These are phyloP conservation scores for Citrus maxima DNA, from an alignment of 345 rosid species.

Conservation along the genomic window DNA sequence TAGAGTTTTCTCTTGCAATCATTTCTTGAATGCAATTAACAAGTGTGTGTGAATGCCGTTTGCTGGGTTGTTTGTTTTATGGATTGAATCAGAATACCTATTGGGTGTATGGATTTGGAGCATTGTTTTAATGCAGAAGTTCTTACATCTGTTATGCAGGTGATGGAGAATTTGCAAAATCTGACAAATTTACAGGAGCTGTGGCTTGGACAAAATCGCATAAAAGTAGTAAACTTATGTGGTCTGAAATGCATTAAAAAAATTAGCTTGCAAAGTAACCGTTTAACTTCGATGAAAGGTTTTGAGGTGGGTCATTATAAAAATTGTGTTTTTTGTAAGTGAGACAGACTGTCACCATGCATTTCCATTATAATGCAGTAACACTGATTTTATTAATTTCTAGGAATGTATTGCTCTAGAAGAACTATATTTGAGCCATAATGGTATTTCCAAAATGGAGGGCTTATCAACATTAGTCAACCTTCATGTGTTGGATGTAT, in stretches of 20 bases:
- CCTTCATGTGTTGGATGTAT: conserved; percentile 74
- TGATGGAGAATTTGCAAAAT: conserved; percentile 83
- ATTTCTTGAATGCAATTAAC: background rate
- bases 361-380: background rate
- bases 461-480: conserved; percentile 74
- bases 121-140: conserved; percentile 8
- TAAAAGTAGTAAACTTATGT: conserved; percentile 72
- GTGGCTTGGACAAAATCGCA: conserved; percentile 88
- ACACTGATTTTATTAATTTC: background rate
- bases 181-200: conserved; percentile 65
- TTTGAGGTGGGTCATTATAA: conserved; percentile 51
- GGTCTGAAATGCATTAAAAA: conserved; percentile 75
- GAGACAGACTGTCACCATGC: background rate
- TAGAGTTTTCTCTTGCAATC: conserved; percentile 8
- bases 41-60: background rate
- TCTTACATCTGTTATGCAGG: conserved; percentile 44
- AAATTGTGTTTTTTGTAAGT: background rate
- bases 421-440: conserved; percentile 94
- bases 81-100: background rate
- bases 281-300: conserved; percentile 83
- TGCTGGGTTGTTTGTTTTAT: background rate
- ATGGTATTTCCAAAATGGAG: conserved; percentile 89
- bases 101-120: background rate
- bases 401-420: conserved; percentile 88
- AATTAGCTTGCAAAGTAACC: conserved; percentile 94